These are phyloP conservation scores for Cutaneotrichosporon curvatum DNA, from an alignment of 1,284 basidiomycete species.

Conservation along the genomic window DNA sequence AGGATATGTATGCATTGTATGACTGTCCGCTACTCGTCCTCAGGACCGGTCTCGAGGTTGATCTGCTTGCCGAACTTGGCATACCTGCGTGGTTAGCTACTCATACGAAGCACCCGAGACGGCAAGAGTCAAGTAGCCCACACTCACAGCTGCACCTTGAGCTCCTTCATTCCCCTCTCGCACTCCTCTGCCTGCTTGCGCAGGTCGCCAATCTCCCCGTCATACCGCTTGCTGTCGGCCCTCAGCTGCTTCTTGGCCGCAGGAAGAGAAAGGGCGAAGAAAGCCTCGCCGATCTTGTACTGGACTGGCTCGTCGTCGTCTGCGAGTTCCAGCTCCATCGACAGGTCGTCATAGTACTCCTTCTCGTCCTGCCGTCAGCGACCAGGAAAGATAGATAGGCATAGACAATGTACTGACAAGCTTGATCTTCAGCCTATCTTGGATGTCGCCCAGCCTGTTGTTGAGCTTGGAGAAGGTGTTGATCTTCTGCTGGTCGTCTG, in stretches of 20 bases:
- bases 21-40: conserved; percentile 11
- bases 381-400: too few relatives aligned
- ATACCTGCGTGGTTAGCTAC: too few relatives aligned
- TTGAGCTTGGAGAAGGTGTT: conserved; percentile 90
- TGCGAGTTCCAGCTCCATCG: conserved; percentile 79
- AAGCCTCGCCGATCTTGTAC: conserved; percentile 88
- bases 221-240: conserved; percentile 58
- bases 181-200: conserved; percentile 60
- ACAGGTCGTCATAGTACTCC: conserved; percentile 82
- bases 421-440: conserved; percentile 63
- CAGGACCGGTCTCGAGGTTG: conserved; percentile 61
- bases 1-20: background rate
- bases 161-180: conserved; percentile 76
- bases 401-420: conserved; percentile 53
- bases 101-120: too few relatives aligned
- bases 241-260: conserved; percentile 70
- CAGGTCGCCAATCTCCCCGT: conserved; percentile 56
- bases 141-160: conserved; percentile 67
- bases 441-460: conserved; percentile 62
- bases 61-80: conserved; percentile 90
- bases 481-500: conserved; percentile 90
- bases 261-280: conserved; percentile 66
- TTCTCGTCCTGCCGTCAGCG: conserved; percentile 64
- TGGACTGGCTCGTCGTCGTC: conserved; percentile 68
- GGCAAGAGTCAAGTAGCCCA: too few relatives aligned